Base-by-base conservation (phyloP, 2,329 filamentous ascomycete species). In the Colletotrichum sp. region DNA sequence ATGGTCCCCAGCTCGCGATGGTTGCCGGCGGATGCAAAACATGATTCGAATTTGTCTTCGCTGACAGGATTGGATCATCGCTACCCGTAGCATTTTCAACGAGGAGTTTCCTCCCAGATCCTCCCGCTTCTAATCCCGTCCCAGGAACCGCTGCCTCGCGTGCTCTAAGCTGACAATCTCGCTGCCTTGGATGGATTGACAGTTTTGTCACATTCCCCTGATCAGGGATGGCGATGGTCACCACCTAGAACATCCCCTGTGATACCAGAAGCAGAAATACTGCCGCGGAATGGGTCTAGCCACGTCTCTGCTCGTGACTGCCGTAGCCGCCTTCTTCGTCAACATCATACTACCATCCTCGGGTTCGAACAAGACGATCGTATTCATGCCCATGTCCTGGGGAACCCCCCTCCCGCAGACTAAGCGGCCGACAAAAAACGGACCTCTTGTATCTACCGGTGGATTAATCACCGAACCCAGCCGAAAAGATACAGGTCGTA, bases 61-160 rank as follows among this genome's bases (percentile, higher is more conserved):
- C 1, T 1, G 1, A 63, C 10, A 32, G 59, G 0, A 10, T 36
- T 7, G 7, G 0, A 62, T 13, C 13, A 32, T 0, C 16, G 13
- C 18, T 2, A 5, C 39, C 5, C 0, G 2, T 1, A 49, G 18
- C 5, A 52, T 52, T 0, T 2, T 52, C n/a, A 0, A 21, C 12
- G 6, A 3, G 16, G 12, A 32, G 12, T 32, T 24, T 21, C n/a
- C n/a, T 24, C 12, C 8, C 30, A 6, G 15, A 63, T n/a, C 30
- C 59, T 62, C 59, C 30, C 28, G 59, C 26, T 32, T 34, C 28
- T n/a, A n/a, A 62, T 13, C 28, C 8, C 21, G 7, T 15, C 12
- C n/a, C n/a, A 52, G n/a, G 44, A 52, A 3, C n/a, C 44, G 44
- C 44, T 52, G 44, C 10, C 44, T 52, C 44, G 0, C 18, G n/a